phyloP scores from a whole-genome alignment of 768 basidiomycete species.

The Boletus tylopilopsis region DNA sequence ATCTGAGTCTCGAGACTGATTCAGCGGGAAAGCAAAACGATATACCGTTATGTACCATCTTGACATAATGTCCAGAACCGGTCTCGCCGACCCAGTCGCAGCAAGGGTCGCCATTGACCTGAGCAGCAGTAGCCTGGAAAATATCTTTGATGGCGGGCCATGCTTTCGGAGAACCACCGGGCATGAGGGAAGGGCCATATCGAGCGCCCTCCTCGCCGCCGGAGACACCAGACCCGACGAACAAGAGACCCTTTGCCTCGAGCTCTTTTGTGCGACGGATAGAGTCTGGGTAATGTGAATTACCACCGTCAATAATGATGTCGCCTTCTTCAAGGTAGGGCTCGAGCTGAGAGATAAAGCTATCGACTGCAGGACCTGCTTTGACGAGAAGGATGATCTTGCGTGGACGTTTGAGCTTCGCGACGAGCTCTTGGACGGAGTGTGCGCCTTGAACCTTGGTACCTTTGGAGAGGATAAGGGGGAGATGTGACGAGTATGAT shows the following conservation, averaged over 20 bases:
- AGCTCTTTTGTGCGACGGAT: constrained; percentile 93
- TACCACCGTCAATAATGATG: constrained; percentile 99
- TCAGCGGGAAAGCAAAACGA: constrained; percentile 4
- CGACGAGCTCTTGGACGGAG: constrained; percentile 84
- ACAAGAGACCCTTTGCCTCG: constrained; percentile 91
- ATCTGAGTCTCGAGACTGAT: constrained; percentile 5
- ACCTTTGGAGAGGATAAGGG: constrained; percentile 46
- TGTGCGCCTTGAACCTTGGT: constrained; percentile 95
- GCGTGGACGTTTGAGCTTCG: constrained; percentile 92
- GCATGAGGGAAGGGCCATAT: constrained; percentile 97
- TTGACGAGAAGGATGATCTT: constrained; percentile 99
- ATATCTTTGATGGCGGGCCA: constrained; percentile 98
- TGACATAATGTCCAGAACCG: constrained; percentile 97
- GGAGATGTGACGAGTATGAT: constrained; percentile 23
- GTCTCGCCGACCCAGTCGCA: constrained; percentile 99
- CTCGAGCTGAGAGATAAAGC: constrained; percentile 86
- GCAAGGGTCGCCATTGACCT: constrained; percentile 93
- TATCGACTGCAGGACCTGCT: constrained; percentile 94
- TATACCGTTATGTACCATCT: constrained; percentile 98
- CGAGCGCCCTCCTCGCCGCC: constrained; percentile 99
- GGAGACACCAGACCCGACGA: constrained; percentile 98
- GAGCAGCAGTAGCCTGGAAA: constrained; percentile 97
- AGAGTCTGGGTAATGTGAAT: constrained; percentile 98
- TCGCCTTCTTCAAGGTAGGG: constrained; percentile 93
- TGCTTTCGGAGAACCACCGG: constrained; percentile 89